phyloP scores from a whole-genome alignment of 306 rosid species.

The Ormosia semicastrata region DNA sequence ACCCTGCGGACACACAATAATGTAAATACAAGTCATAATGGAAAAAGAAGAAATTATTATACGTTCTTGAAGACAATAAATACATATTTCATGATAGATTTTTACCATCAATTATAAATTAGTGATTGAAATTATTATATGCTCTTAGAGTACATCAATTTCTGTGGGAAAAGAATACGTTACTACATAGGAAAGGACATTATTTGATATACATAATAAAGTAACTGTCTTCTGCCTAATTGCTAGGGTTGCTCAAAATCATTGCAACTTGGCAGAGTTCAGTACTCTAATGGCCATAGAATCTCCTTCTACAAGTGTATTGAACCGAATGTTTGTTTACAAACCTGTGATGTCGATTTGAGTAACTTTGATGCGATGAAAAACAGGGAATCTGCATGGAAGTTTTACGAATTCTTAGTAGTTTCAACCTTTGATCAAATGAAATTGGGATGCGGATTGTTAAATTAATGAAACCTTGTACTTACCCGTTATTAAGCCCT shows the following conservation, averaged over 20 bases:
- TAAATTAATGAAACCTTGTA: neutral
- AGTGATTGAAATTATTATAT: no score
- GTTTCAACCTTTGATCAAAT: neutral
- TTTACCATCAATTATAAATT: no score
- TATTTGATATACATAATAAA: neutral
- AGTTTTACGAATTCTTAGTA: slow-evolving; percentile 3
- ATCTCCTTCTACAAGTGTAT: neutral
- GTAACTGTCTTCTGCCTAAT: neutral
- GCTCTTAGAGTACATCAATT: no score
- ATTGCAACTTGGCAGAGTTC: neutral
- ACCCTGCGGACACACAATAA: slow-evolving; percentile 46
- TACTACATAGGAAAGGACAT: neutral
- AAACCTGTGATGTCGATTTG: slow-evolving; percentile 79
- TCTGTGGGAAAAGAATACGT: neutral
- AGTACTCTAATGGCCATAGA: neutral
- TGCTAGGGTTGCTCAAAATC: neutral
- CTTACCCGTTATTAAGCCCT: slow-evolving; percentile 68
- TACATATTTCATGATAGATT: no score
- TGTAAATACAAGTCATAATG: neutral
- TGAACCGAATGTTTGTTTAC: neutral
- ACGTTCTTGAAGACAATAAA: no score
- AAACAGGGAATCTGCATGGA: slow-evolving; percentile 77
- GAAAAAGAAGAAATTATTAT: no score
- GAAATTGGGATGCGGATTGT: neutral
- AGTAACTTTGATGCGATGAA: slow-evolving; percentile 92